These are phyloP conservation scores for Sugiyamaella americana DNA, from an alignment of 805 yeast genomes.

Conservation along the genomic window DNA sequence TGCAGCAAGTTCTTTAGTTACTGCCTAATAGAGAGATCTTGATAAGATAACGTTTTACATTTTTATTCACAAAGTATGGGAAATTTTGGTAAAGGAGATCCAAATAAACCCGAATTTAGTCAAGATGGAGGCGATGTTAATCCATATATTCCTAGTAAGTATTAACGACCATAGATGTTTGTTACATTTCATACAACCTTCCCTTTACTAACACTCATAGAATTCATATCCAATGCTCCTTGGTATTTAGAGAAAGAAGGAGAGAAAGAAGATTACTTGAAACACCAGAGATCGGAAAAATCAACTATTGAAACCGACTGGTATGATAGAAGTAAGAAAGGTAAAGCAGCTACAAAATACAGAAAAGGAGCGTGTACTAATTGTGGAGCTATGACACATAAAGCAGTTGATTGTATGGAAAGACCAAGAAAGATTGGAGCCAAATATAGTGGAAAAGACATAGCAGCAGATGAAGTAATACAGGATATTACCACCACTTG, in stretches of 20 bases:
- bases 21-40: no score
- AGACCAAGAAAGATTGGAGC: conserved; percentile 43
- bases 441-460: conserved; percentile 30
- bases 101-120: no score
- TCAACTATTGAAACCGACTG: conserved; percentile 23
- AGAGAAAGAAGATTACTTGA: conserved; percentile 18
- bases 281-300: conserved; percentile 25
- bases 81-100: no score
- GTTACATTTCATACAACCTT: no score
- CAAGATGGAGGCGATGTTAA: conserved; percentile 24
- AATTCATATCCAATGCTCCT: conserved; percentile 29
- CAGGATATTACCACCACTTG: conserved; percentile 37
- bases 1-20: no score
- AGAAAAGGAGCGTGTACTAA: conserved; percentile 45
- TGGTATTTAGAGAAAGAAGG: conserved; percentile 26
- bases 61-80: no score
- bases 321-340: conserved; percentile 28
- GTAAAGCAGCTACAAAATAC: conserved; percentile 29
- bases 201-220: conserved; percentile 4
- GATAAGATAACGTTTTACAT: no score
- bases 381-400: conserved; percentile 52
- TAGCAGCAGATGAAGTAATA: conserved; percentile 26
- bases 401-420: conserved; percentile 51
- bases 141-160: conserved; percentile 31
- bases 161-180: background rate